Evolutionary conservation across 495 filamentous ascomycete genomes (phyloP).

Genomic region (Penicillium crystallinum): DNA sequence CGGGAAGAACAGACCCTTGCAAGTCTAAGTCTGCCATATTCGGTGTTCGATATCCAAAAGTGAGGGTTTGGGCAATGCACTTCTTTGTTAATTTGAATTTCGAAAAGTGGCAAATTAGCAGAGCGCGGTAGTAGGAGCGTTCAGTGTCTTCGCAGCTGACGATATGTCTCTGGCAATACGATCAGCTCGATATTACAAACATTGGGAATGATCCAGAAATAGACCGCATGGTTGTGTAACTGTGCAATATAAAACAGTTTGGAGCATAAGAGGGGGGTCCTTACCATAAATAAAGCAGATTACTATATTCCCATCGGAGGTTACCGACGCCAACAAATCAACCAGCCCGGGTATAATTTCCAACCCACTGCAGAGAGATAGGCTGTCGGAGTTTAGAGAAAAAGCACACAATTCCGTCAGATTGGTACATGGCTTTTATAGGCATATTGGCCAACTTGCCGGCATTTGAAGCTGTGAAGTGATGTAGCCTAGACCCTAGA

Average conservation of each 20-base stretch:
- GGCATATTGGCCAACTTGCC: background rate
- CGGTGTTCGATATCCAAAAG: background rate
- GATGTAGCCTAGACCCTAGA: background rate
- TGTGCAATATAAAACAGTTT: constrained; percentile 5
- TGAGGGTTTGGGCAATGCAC: background rate
- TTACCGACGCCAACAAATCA: constrained; percentile 9
- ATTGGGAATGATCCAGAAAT: constrained; percentile 7
- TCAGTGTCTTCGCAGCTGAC: background rate
- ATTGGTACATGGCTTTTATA: constrained; percentile 1
- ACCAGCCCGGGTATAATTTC: background rate
- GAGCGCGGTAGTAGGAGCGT: background rate
- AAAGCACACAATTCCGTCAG: background rate
- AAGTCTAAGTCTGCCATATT: constrained; percentile 11
- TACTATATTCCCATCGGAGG: constrained; percentile 16
- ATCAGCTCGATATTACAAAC: constrained; percentile 5
- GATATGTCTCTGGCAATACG: background rate
- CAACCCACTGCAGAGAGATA: background rate
- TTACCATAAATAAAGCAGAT: constrained; percentile 16
- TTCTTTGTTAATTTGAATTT: background rate
- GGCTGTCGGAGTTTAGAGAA: background rate
- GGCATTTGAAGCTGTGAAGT: background rate
- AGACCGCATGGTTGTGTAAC: constrained; percentile 9
- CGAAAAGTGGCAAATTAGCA: background rate
- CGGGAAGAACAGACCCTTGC: background rate
- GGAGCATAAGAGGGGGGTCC: background rate